A percentile compares a stretch with the other conserved stretches of the same genome.
Evolutionary conservation across 768 basidiomycete genomes (phyloP).

Genomic region (Gymnopilus junonius): DNA sequence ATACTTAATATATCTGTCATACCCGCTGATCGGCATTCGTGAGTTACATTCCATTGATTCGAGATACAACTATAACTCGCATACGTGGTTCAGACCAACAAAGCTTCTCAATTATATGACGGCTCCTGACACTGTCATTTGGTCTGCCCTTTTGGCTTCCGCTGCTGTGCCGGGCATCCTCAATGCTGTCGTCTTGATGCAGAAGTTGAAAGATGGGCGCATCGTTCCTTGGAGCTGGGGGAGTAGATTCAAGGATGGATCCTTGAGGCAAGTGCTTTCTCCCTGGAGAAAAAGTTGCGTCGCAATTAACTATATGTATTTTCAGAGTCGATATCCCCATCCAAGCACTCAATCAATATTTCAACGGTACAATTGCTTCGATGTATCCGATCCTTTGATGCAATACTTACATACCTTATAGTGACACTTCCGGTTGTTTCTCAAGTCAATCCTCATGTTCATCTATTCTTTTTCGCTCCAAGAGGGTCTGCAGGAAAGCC

Average conservation of each 20-base stretch:
- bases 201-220: constrained; percentile 80
- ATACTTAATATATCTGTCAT: constrained; percentile 94
- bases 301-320: background rate
- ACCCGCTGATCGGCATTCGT: constrained; percentile 89
- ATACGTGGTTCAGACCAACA: constrained; percentile 66
- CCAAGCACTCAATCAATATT: constrained; percentile 86
- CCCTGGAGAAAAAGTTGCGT: background rate
- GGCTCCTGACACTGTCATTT: constrained; percentile 90
- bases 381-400: background rate
- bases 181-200: constrained; percentile 95
- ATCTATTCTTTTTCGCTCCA: constrained; percentile 94
- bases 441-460: constrained; percentile 92
- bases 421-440: constrained; percentile 94
- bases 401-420: constrained; percentile 28
- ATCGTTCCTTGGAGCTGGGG: constrained; percentile 95
- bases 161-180: constrained; percentile 96
- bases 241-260: constrained; percentile 92
- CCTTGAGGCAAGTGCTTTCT: constrained; percentile 60
- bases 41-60: constrained; percentile 17
- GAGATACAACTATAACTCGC: background rate
- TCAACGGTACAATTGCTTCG: constrained; percentile 78
- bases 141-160: constrained; percentile 82
- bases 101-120: constrained; percentile 96
- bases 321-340: constrained; percentile 92
- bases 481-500: constrained; percentile 90